phyloP scores from a whole-genome alignment of 257 asterid species.

The Solanum virginianum region DNA sequence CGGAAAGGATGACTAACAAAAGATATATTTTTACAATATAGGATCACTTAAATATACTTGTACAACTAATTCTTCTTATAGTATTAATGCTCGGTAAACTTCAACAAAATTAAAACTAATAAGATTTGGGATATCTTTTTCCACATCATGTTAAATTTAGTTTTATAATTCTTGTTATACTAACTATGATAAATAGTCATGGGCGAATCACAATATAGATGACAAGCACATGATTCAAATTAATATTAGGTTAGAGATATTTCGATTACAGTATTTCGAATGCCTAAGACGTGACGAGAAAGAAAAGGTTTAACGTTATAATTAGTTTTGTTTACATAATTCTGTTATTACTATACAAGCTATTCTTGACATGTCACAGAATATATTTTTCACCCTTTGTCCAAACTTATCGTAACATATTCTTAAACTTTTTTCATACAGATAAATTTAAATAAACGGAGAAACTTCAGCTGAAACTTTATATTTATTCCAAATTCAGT shows the following conservation, averaged over 20 bases:
- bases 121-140: not conserved
- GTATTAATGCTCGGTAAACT: not conserved
- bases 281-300: not conserved
- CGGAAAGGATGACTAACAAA: not conserved
- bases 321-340: not conserved
- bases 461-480: not conserved
- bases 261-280: not conserved
- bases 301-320: not conserved
- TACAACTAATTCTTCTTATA: not conserved
- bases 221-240: not conserved
- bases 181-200: not conserved
- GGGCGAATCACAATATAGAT: not conserved
- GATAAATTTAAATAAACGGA: not conserved
- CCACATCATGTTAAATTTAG: not conserved
- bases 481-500: not conserved
- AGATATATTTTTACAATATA: not conserved
- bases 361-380: not conserved
- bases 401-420: not conserved
- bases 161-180: not conserved
- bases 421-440: not conserved
- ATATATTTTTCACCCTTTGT: not conserved
- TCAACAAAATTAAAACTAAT: not conserved
- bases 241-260: not conserved
- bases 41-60: not conserved
- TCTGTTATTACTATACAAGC: not conserved